Evolutionary conservation across 2,329 filamentous ascomycete species (phyloP).

Genomic region (Colletotrichum orchidophilum): DNA sequence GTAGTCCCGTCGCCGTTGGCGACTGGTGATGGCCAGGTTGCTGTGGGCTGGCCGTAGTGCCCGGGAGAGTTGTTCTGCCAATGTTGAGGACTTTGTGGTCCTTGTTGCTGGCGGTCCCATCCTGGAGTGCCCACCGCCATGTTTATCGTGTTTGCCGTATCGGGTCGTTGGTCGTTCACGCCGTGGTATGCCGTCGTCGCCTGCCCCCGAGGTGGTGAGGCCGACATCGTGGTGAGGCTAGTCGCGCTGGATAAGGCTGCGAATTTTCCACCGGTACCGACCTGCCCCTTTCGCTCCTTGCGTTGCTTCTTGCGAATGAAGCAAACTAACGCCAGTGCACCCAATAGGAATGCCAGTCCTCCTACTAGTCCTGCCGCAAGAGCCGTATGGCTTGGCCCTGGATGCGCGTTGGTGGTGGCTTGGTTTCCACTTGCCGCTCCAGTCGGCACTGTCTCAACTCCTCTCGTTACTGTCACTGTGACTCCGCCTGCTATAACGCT

Average conservation of each 20-base stretch:
- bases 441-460: conserved; percentile 14
- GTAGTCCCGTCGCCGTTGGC: conserved; percentile 5
- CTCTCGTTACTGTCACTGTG: conserved; percentile 25
- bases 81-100: conserved; percentile 10
- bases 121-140: conserved; percentile 3
- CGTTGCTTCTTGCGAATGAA: conserved; percentile 18
- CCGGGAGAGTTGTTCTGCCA: conserved; percentile 16
- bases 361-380: conserved; percentile 17
- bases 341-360: background rate
- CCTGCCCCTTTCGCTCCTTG: background rate
- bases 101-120: conserved; percentile 16
- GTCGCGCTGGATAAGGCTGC: conserved; percentile 27
- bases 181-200: conserved; percentile 14
- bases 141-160: conserved; percentile 1
- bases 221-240: conserved; percentile 28
- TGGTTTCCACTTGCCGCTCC: conserved; percentile 4
- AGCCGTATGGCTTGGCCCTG: background rate
- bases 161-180: background rate
- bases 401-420: background rate
- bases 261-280: conserved; percentile 20
- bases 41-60: conserved; percentile 4
- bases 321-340: conserved; percentile 15
- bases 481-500: conserved; percentile 25
- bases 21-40: conserved; percentile 24
- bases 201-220: conserved; percentile 11